phyloP scores from a whole-genome alignment of 2,329 filamentous ascomycete species.

The Pestalotiopsis sp. region DNA sequence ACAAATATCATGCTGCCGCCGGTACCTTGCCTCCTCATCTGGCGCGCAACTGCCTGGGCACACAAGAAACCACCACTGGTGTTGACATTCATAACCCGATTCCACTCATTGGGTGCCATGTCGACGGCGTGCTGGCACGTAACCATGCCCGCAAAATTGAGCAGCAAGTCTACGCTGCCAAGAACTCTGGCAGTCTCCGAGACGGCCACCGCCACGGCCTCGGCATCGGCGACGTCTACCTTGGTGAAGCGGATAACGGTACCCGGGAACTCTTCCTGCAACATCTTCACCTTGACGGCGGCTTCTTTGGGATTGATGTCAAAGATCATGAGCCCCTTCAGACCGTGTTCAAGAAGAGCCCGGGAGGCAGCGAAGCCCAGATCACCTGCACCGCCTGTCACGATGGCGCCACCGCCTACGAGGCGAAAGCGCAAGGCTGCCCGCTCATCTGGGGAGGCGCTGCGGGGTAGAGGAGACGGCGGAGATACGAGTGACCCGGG shows the following conservation, averaged over 20 bases:
- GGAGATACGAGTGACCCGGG: constrained; percentile 25
- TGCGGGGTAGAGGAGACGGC: constrained; percentile 24
- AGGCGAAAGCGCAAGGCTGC: constrained; percentile 30
- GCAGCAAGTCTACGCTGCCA: constrained; percentile 56
- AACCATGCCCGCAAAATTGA: constrained; percentile 72
- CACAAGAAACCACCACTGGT: constrained; percentile 71
- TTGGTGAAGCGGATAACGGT: constrained; percentile 50
- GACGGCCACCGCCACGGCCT: constrained; percentile 39
- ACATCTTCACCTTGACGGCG: constrained; percentile 39
- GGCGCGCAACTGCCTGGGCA: constrained; percentile 62
- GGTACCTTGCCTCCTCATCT: constrained; percentile 51
- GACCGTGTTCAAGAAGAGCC: constrained; percentile 34
- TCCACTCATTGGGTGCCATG: constrained; percentile 61
- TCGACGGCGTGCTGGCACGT: constrained; percentile 63
- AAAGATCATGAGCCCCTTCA: constrained; percentile 33
- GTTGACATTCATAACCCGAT: constrained; percentile 70
- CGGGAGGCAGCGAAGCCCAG: constrained; percentile 30
- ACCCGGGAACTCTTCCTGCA: constrained; percentile 57
- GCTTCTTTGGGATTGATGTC: constrained; percentile 30
- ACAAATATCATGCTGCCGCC: constrained; percentile 68
- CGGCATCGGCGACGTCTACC: constrained; percentile 63
- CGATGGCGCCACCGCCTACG: constrained; percentile 31
- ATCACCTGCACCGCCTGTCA: constrained; percentile 33
- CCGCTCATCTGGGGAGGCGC: constrained; percentile 21
- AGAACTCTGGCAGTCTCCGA: constrained; percentile 40